A percentile compares a stretch with the other conserved stretches of the same genome.
These are phyloP conservation scores for Aspergillus cristatus DNA, from an alignment of 495 filamentous ascomycete genomes.

Conservation along the genomic window DNA sequence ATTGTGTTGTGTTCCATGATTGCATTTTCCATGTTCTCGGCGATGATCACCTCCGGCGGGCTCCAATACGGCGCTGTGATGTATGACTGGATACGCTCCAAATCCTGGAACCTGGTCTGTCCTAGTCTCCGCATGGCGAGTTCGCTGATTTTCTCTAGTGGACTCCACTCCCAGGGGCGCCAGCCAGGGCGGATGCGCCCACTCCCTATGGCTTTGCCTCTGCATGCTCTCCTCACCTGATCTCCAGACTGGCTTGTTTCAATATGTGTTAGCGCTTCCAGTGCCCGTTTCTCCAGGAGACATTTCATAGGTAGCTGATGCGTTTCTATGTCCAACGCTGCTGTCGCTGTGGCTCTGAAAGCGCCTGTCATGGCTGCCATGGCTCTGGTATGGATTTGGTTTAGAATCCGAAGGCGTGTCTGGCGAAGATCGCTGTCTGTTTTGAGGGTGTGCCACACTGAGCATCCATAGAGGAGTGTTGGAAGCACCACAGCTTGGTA, in stretches of 20 bases:
- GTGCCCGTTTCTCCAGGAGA: too few species aligned
- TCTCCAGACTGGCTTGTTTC: background rate
- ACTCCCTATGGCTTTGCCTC: slow-evolving; percentile 1
- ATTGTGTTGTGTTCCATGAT: background rate
- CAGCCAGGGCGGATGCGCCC: background rate
- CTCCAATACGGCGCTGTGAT: slow-evolving; percentile 1
- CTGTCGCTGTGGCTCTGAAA: too few species aligned
- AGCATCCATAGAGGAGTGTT: too few species aligned
- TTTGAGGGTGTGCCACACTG: too few species aligned
- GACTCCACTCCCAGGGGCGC: slow-evolving; percentile 3
- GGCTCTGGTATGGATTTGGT: too few species aligned
- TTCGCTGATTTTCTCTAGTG: slow-evolving; percentile 1
- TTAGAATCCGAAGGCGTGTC: too few species aligned
- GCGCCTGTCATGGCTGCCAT: too few species aligned
- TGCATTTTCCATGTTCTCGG: slow-evolving; percentile 1
- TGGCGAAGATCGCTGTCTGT: too few species aligned
- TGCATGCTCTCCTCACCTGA: background rate
- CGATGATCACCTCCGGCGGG: slow-evolving; percentile 3
- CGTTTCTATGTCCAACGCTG: too few species aligned
- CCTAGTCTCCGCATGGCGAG: slow-evolving; percentile 2
- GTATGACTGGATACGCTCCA: slow-evolving; percentile 2
- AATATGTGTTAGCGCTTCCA: background rate
- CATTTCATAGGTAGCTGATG: too few species aligned
- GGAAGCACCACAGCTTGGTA: too few species aligned
- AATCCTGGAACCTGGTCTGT: background rate